Conservation (phyloP, 805 yeast species). For the Metschnikowia sp. region DNA sequence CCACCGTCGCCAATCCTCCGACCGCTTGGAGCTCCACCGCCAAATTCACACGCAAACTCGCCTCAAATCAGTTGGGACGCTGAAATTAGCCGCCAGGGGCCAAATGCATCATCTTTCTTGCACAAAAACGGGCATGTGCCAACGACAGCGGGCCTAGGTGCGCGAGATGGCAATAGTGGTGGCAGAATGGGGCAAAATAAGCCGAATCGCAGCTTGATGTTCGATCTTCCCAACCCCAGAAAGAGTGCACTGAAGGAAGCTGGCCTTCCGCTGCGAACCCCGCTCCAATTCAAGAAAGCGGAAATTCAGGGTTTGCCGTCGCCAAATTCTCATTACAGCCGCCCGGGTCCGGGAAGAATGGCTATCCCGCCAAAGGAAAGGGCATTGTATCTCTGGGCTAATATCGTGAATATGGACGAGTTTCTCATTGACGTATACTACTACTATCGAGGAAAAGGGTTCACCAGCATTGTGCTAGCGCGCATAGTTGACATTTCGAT, state of each 20-base stretch:
- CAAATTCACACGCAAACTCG: not conserved
- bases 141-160: not conserved
- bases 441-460: conserved; percentile 84
- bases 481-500: conserved; percentile 67
- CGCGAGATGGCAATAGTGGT: too few species aligned
- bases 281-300: not conserved
- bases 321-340: not conserved
- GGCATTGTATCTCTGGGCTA: conserved; percentile 96
- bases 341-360: conserved; percentile 7
- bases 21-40: not conserved
- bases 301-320: not conserved
- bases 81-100: not conserved
- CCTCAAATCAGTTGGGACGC: not conserved
- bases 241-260: not conserved
- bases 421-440: conserved; percentile 80
- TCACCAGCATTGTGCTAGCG: conserved; percentile 68
- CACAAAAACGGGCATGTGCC: not conserved
- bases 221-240: conserved; percentile 6
- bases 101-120: not conserved
- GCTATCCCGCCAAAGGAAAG: conserved; percentile 54
- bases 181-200: too few species aligned
- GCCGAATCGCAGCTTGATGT: conserved; percentile 6
- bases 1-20: conserved; percentile 18
- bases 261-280: not conserved
- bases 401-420: conserved; percentile 84